These are phyloP conservation scores for Trametes punicea DNA, from an alignment of 768 basidiomycete genomes.

Conservation along the genomic window DNA sequence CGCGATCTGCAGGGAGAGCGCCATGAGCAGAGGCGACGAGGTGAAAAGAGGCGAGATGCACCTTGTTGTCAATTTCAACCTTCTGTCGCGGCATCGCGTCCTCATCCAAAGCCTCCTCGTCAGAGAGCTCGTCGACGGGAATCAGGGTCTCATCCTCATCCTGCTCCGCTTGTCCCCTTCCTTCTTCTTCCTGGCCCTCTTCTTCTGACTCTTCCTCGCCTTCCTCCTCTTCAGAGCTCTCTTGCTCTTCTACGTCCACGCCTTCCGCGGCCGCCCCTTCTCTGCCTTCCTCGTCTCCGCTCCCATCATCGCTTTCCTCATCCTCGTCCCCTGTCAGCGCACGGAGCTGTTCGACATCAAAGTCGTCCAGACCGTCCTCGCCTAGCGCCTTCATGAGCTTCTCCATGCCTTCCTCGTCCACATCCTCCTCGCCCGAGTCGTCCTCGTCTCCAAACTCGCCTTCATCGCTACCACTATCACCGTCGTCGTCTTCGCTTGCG, in stretches of 20 bases:
- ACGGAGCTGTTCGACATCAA: slow-evolving; percentile 54
- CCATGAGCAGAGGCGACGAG: not conserved
- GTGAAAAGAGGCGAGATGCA: slow-evolving; percentile 32
- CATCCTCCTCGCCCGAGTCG: slow-evolving; percentile 41
- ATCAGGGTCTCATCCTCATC: slow-evolving; percentile 38
- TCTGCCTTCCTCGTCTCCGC: slow-evolving; percentile 29
- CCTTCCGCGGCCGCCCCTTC: slow-evolving; percentile 33
- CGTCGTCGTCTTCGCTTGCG: not conserved
- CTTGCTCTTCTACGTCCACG: slow-evolving; percentile 36
- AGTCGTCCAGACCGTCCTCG: slow-evolving; percentile 64
- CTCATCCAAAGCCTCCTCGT: slow-evolving; percentile 59
- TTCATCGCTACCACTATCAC: slow-evolving; percentile 4
- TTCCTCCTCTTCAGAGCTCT: slow-evolving; percentile 30
- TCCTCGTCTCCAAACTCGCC: slow-evolving; percentile 14
- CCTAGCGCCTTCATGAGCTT: slow-evolving; percentile 55
- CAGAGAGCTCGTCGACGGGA: slow-evolving; percentile 67
- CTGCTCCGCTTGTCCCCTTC: slow-evolving; percentile 28
- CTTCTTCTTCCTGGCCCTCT: slow-evolving; percentile 26
- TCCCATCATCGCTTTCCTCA: slow-evolving; percentile 24
- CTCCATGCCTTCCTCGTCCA: slow-evolving; percentile 58
- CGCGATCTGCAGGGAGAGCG: slow-evolving; percentile 49
- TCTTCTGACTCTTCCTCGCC: slow-evolving; percentile 23
- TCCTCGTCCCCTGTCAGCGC: slow-evolving; percentile 37
- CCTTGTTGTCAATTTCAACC: slow-evolving; percentile 78
- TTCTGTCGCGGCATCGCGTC: slow-evolving; percentile 82